Percentiles rank a stretch among this genome's conserved stretches.
Evolutionary conservation across 192 early-diverging fungal species (phyloP).

Genomic region (Coemansia sp.): DNA sequence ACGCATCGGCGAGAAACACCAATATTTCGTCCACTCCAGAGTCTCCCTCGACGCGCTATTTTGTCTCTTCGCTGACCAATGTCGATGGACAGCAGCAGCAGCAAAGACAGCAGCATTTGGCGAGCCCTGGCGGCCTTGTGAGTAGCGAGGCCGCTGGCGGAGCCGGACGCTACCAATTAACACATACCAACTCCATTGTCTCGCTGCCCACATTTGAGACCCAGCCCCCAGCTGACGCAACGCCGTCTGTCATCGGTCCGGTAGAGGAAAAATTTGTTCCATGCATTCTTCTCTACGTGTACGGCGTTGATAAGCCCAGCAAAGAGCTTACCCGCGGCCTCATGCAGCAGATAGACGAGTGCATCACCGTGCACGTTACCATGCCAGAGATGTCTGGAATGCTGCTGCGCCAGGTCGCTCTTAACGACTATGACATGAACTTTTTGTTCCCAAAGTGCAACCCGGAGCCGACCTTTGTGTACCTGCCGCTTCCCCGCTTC

Average conservation of each 20-base stretch:
- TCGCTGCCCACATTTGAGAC: slow-evolving; percentile 7
- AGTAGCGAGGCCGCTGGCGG: too few relatives aligned
- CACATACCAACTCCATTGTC: not conserved
- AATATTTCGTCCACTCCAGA: slow-evolving; percentile 20
- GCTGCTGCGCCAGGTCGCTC: slow-evolving; percentile 36
- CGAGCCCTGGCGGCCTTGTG: too few relatives aligned
- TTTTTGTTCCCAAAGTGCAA: slow-evolving; percentile 50
- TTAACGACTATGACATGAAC: slow-evolving; percentile 46
- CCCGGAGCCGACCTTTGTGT: slow-evolving; percentile 45
- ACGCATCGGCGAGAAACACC: slow-evolving; percentile 7
- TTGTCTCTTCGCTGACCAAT: slow-evolving; percentile 32
- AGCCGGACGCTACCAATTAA: not conserved
- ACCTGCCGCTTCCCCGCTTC: slow-evolving; percentile 49
- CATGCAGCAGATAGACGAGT: slow-evolving; percentile 45
- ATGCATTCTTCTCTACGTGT: slow-evolving; percentile 35
- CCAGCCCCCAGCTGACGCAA: not conserved
- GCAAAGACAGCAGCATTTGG: not conserved
- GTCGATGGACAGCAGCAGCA: slow-evolving; percentile 19
- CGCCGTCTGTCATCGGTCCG: not conserved
- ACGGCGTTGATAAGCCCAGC: slow-evolving; percentile 43
- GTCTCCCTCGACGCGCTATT: slow-evolving; percentile 27
- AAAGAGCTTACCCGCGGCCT: slow-evolving; percentile 42
- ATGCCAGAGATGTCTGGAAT: slow-evolving; percentile 50
- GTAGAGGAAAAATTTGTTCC: slow-evolving; percentile 29
- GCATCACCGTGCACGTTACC: slow-evolving; percentile 36